Percentiles rank a stretch among this genome's conserved stretches.
Evolutionary conservation across 2,329 filamentous ascomycete genomes (phyloP).

Genomic region (Diplodia corticola): DNA sequence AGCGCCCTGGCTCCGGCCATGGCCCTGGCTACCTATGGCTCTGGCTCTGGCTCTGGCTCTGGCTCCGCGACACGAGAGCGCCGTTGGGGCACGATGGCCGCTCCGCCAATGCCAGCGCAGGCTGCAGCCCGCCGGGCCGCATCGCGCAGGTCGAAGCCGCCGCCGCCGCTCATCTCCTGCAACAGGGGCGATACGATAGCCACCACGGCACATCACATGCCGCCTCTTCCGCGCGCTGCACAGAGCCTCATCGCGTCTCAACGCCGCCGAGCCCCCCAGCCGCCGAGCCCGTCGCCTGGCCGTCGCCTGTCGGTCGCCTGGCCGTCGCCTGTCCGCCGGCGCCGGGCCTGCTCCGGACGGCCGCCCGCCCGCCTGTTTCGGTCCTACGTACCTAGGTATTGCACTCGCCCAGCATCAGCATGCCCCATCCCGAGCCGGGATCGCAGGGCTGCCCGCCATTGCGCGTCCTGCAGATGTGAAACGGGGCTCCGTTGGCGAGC

Average conservation of each 20-base stretch:
- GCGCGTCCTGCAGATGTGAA: slow-evolving; percentile 13
- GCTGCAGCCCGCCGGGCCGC: not conserved
- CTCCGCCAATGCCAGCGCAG: not conserved
- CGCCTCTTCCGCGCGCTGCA: slow-evolving; percentile 5
- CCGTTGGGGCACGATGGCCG: not conserved
- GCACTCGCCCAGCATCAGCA: not conserved
- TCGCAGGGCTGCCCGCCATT: not conserved
- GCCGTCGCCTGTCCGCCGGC: not conserved
- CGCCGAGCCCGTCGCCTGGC: not conserved
- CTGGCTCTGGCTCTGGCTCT: not conserved
- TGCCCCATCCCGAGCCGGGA: slow-evolving; percentile 5
- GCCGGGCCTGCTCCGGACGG: not conserved
- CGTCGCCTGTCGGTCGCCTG: not conserved
- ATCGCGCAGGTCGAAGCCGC: not conserved
- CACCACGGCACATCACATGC: slow-evolving; percentile 14
- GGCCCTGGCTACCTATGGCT: not conserved
- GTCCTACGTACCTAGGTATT: too few relatives aligned
- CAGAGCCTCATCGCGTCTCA: slow-evolving; percentile 10
- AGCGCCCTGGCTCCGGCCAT: not conserved
- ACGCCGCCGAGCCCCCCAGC: not conserved
- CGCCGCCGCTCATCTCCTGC: slow-evolving; percentile 1
- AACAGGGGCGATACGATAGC: slow-evolving; percentile 11
- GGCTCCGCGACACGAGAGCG: not conserved
- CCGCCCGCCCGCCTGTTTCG: not conserved
- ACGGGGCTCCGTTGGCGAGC: slow-evolving; percentile 1